Evolutionary conservation across 441 rosid species (phyloP), one percentile per base, ranked within the genome.

Genomic region (Populus hybrid): DNA sequence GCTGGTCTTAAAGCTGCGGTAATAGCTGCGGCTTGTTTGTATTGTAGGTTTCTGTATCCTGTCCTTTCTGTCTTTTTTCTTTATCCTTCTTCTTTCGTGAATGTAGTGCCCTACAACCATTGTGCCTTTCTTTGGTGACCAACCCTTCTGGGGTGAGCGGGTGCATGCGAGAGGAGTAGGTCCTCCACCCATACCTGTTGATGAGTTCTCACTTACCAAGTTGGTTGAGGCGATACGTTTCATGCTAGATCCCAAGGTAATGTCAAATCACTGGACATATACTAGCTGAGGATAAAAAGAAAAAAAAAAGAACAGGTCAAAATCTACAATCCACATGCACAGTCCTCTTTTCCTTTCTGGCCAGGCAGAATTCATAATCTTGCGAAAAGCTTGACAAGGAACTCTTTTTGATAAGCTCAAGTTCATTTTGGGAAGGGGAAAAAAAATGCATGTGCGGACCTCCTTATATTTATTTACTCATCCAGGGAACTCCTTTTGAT

Each of bases 81-180:
- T 79, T 28, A 71, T 67, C 20, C 28, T 5, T 16, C 18, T 74
- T 71, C 38, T 68, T 36, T 74, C 50, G 74, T 53, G 11, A 33
- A 69, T 79, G 68, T 81, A 94, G 99, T 96, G 98, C 87, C 99
- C 98, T 70, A 94, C 98, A 2, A 89, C 98, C 31, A 86, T 94
- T 53, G 98, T 96, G 71, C 98, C 99, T 69, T 96, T 94, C 88
- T 96, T 96, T 77, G 99, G 99, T 33, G 99, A 96, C 83, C 99
- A 96, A 85, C 98, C 92, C 74, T 96, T 96, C 79, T 96, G 99
- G 99, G 99, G 99, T 82, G 98, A 94, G 38, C 85, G 82, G 80
- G 97, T 96, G 53, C 91, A 92, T 77, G 97, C 90, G 77, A 88
- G 98, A 84, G 88, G 96, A 79, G 96, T 96, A 23, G 99, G 99